Conservation (phyloP, 345 rosid species). For the Toxicodendron radicans region DNA sequence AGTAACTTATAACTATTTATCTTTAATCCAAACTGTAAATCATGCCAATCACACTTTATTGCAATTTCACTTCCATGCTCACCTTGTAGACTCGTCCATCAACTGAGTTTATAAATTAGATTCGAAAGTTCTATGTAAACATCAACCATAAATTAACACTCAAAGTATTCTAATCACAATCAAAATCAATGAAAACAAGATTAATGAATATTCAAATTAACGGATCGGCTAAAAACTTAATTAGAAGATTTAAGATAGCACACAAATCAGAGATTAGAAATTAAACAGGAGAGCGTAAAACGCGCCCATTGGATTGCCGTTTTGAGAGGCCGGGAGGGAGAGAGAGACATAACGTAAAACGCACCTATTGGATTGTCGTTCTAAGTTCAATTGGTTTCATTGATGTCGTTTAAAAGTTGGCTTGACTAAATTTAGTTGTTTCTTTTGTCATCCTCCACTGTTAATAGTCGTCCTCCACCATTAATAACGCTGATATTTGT, state of each 20-base stretch:
- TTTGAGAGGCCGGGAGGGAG: not conserved
- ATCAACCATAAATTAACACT: not conserved
- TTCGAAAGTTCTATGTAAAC: too few species aligned
- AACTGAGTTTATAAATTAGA: too few species aligned
- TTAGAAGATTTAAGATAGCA: conserved; percentile 13
- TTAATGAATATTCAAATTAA: conserved; percentile 5
- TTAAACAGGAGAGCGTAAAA: not conserved
- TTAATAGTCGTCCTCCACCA: too few species aligned
- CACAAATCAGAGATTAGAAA: conserved; percentile 31
- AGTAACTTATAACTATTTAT: too few species aligned
- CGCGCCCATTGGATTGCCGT: conserved; percentile 14
- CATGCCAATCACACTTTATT: too few species aligned
- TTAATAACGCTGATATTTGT: too few species aligned
- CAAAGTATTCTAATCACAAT: not conserved
- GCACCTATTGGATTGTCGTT: not conserved
- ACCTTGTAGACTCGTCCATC: too few species aligned
- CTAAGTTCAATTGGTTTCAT: not conserved
- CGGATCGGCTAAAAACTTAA: not conserved
- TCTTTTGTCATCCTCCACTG: too few species aligned
- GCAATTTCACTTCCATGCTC: too few species aligned
- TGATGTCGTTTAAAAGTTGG: conserved; percentile 1
- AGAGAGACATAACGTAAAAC: not conserved
- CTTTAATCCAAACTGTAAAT: too few species aligned
- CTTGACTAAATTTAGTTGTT: too few species aligned
- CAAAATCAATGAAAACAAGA: not conserved